These are phyloP conservation scores for Skeletonema grethae DNA, from an alignment of 108 stramenopile genomes.

Conservation along the genomic window DNA sequence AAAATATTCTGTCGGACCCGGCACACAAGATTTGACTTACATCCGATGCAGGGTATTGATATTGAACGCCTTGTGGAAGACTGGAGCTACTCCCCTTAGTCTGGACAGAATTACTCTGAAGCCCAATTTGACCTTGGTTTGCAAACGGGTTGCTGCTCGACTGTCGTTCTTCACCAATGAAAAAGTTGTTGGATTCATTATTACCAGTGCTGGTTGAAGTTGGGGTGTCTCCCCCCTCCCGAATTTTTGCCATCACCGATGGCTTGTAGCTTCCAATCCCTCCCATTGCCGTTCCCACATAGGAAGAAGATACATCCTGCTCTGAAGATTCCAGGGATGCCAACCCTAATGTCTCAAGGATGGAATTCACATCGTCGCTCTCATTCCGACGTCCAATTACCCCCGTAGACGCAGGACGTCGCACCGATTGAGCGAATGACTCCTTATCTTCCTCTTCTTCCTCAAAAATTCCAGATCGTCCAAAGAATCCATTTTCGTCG, in stretches of 20 bases:
- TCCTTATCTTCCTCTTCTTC: constrained; percentile 39
- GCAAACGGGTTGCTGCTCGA: not conserved
- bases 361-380: constrained; percentile 44
- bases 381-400: constrained; percentile 44
- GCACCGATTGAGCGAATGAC: constrained; percentile 30
- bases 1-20: not conserved
- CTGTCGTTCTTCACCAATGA: not conserved
- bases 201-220: not conserved
- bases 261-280: constrained; percentile 18
- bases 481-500: constrained; percentile 18
- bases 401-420: constrained; percentile 70
- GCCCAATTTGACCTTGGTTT: constrained; percentile 1
- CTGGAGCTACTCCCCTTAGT: not conserved
- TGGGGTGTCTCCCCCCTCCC: not conserved
- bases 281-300: constrained; percentile 1
- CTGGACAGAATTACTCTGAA: not conserved
- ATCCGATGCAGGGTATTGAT: not conserved
- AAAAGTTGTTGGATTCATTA: constrained; percentile 5
- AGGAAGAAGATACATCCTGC: not conserved
- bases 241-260: constrained; percentile 31
- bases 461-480: constrained; percentile 25
- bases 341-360: constrained; percentile 49
- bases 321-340: constrained; percentile 26
- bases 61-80: not conserved
- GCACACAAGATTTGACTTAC: not conserved